Conservation (phyloP, 2,329 filamentous ascomycete genomes). For the Calonectria crousiana region DNA sequence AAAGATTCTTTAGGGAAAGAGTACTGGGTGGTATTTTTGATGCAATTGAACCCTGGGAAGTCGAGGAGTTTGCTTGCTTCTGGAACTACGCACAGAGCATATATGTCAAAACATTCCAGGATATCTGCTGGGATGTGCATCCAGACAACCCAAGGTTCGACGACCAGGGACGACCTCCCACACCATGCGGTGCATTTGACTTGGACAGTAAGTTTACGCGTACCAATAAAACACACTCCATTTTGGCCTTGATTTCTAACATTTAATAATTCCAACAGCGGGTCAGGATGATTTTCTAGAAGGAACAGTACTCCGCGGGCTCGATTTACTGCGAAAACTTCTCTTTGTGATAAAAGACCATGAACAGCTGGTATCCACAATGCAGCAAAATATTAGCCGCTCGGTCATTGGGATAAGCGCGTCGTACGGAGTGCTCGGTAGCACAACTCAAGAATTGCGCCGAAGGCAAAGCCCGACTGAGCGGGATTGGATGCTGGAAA, state of each 20-base stretch:
- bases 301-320: background rate
- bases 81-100: background rate
- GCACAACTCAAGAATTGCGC: background rate
- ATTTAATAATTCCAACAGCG: background rate
- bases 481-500: background rate
- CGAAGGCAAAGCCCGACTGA: background rate
- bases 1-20: background rate
- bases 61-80: background rate
- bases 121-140: background rate
- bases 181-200: background rate
- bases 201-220: background rate
- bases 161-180: background rate
- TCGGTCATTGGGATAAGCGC: background rate
- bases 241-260: fast-evolving
- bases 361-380: background rate
- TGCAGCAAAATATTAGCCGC: background rate
- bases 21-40: background rate
- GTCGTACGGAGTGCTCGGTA: background rate
- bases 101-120: background rate
- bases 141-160: background rate
- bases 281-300: background rate
- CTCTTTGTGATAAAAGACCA: background rate
- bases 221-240: background rate
- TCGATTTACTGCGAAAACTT: background rate
- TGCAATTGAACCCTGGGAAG: background rate